phyloP scores from a whole-genome alignment of 768 basidiomycete genomes.

The Tricholoma bakamatsutake region DNA sequence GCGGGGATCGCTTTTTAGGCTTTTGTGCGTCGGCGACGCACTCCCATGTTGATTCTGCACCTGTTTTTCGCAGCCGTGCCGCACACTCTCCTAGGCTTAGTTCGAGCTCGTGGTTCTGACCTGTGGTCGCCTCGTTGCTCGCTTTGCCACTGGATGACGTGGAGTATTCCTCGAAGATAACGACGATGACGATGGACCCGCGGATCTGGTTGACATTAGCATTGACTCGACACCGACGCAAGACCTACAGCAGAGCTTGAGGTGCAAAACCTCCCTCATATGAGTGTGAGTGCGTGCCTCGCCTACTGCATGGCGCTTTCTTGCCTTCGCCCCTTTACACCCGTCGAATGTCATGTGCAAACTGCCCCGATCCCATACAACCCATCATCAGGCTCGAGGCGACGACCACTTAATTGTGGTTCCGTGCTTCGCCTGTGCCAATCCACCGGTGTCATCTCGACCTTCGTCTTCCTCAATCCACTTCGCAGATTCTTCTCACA shows the following conservation, averaged over 20 bases:
- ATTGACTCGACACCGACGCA: constrained; percentile 61
- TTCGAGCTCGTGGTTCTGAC: constrained; percentile 27
- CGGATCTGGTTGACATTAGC: constrained; percentile 45
- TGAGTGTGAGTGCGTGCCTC: constrained; percentile 49
- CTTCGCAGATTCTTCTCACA: constrained; percentile 22
- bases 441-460: constrained; percentile 61
- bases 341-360: constrained; percentile 32
- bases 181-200: constrained; percentile 47
- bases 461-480: constrained; percentile 19
- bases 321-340: constrained; percentile 46
- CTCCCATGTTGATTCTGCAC: constrained; percentile 25
- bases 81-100: constrained; percentile 29
- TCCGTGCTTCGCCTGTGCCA: constrained; percentile 72
- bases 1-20: constrained; percentile 28
- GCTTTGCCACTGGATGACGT: constrained; percentile 14
- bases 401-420: constrained; percentile 84
- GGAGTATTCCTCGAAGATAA: constrained; percentile 25
- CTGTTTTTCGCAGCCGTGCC: constrained; percentile 53
- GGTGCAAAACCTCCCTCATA: constrained; percentile 45
- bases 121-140: constrained; percentile 33
- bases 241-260: constrained; percentile 58
- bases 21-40: constrained; percentile 30
- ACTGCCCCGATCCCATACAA: constrained; percentile 44
- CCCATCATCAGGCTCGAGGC: constrained; percentile 56
- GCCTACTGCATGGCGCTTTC: constrained; percentile 48